Conservation (phyloP, 768 basidiomycete species). For the Xerocomellus amylosporus region DNA sequence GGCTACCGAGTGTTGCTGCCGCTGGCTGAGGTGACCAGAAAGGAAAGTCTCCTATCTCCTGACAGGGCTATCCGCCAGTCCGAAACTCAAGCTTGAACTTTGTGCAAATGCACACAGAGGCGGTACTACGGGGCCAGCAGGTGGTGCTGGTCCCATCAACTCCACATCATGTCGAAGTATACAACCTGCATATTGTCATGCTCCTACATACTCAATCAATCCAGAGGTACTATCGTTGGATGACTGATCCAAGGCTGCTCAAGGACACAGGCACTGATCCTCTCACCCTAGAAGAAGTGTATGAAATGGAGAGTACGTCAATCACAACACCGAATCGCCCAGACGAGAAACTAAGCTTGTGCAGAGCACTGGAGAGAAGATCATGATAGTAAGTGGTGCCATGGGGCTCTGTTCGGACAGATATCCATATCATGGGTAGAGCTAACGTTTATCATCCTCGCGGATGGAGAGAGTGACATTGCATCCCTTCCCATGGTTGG, state of each 20-base stretch:
- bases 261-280: constrained; percentile 83
- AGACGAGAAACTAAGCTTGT: not conserved
- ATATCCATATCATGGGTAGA: constrained; percentile 41
- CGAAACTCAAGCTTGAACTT: not conserved
- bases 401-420: not conserved
- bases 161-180: constrained; percentile 45
- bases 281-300: constrained; percentile 75
- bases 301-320: constrained; percentile 80
- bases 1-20: not conserved
- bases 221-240: constrained; percentile 87
- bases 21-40: constrained; percentile 6
- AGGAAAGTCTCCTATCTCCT: constrained; percentile 17
- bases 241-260: constrained; percentile 70
- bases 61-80: not conserved
- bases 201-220: not conserved
- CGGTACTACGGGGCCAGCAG: constrained; percentile 58
- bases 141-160: constrained; percentile 82
- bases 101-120: constrained; percentile 18
- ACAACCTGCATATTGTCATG: not conserved
- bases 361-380: constrained; percentile 84
- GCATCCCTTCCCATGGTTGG: constrained; percentile 71
- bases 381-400: constrained; percentile 59
- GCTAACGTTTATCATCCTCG: constrained; percentile 86
- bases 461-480: constrained; percentile 29
- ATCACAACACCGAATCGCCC: not conserved